Evolutionary conservation across 352 stramenopile genomes (phyloP), one percentile per base, ranked within the genome.

Genomic region (Globisporangium canariense): DNA sequence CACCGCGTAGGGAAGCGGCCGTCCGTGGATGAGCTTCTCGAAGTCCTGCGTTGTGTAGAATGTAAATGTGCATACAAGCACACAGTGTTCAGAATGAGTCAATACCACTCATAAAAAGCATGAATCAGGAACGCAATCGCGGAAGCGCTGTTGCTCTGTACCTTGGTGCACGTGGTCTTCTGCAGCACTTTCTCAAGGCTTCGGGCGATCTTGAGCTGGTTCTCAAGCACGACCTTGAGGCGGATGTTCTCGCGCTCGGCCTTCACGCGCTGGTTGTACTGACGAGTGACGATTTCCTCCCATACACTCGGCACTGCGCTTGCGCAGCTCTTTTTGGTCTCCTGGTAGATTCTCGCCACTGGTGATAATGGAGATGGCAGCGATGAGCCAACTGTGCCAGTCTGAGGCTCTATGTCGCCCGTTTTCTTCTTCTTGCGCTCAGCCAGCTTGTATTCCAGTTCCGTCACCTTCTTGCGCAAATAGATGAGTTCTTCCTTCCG

Each of bases 161-260:
- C 49, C 49, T 38, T 55, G 22, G 49, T 10, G 49, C 25, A 13
- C 14, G 49, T 22, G 25, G 49, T 55, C 14, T 55, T 55, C 49
- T 55, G 25, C 25, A 54, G 70, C 68, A 82, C 54, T 6, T 38
- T 58, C 57, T 80, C 75, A 34, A 86, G 75, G 47, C 70, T 76
- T 64, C 71, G 73, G n/a, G 71, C 68, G 52, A 81, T 53, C 56
- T 83, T 75, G 45, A 83, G 69, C 64, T 85, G 76, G 2, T 70
- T 73, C 55, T 84, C 78, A 5, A 87, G 65, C 30, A 81, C 74
- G 0, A 74, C 60, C 53, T 47, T 47, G 4, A 47, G 41, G 3
- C 77, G 69, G 20, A 76, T 71, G 58, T 88, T 90, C 64, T 90
- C 81, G 25, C 75, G 60, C 59, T 88, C 77, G 2, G 75, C 66